Evolutionary conservation across 2,329 filamentous ascomycete species (phyloP).

Genomic region (Epichloe gansuensis): DNA sequence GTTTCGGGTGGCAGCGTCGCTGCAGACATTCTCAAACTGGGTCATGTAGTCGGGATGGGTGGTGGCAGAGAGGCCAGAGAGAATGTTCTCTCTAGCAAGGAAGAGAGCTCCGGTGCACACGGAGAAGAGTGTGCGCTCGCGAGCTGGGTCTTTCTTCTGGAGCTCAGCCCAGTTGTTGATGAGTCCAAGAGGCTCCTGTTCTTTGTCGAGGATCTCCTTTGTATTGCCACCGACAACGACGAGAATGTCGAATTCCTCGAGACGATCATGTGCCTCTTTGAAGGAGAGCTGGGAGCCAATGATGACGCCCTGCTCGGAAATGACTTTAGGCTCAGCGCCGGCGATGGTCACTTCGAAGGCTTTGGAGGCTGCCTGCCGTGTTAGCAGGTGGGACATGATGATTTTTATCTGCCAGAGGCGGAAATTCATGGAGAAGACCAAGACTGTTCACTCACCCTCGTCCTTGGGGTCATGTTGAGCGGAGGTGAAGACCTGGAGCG

Average conservation of each 20-base stretch:
- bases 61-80: constrained; percentile 68
- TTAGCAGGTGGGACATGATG: neutral
- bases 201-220: constrained; percentile 52
- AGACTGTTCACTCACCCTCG: constrained; percentile 24
- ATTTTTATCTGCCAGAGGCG: too few species aligned
- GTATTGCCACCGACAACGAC: constrained; percentile 63
- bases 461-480: constrained; percentile 43
- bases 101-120: constrained; percentile 71
- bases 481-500: constrained; percentile 37
- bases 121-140: constrained; percentile 71
- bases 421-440: neutral
- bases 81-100: constrained; percentile 63
- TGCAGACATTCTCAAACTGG: constrained; percentile 70
- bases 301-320: constrained; percentile 52
- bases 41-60: constrained; percentile 74
- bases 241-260: constrained; percentile 68
- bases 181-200: constrained; percentile 55
- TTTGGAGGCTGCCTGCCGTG: constrained; percentile 31
- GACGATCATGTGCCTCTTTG: constrained; percentile 63
- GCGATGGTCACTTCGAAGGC: constrained; percentile 48
- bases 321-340: constrained; percentile 38
- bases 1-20: constrained; percentile 57
- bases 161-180: constrained; percentile 69
- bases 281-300: constrained; percentile 65
- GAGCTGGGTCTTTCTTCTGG: constrained; percentile 65